Evolutionary conservation across 1,284 basidiomycete species (phyloP).

Genomic region (Apiotrichum sp.): DNA sequence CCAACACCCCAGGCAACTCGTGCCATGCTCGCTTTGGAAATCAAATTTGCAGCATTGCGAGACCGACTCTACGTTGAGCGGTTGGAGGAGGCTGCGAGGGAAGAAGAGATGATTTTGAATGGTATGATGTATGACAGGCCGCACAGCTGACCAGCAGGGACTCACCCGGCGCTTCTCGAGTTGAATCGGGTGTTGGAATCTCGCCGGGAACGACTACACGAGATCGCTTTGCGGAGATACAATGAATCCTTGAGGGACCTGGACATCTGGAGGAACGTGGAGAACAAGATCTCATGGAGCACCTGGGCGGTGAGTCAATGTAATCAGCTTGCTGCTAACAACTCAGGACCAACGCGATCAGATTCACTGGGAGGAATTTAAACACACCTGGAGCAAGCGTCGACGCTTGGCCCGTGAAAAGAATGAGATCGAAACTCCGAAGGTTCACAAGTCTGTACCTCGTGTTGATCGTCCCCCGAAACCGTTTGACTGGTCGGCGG

Average conservation of each 20-base stretch:
- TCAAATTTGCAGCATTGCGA: conserved; percentile 53
- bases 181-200: conserved; percentile 44
- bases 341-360: conserved; percentile 41
- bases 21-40: conserved; percentile 52
- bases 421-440: conserved; percentile 50
- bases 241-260: conserved; percentile 48
- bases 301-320: conserved; percentile 48
- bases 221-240: conserved; percentile 40
- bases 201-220: conserved; percentile 39
- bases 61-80: conserved; percentile 55
- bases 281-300: conserved; percentile 48
- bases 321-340: conserved; percentile 6
- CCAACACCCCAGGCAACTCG: conserved; percentile 50
- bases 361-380: conserved; percentile 49
- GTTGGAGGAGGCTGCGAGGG: conserved; percentile 52
- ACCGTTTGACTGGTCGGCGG: conserved; percentile 38
- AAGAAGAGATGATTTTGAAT: conserved; percentile 52
- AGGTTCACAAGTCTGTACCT: conserved; percentile 43
- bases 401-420: conserved; percentile 52
- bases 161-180: conserved; percentile 52
- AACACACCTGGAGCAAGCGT: conserved; percentile 51
- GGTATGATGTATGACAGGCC: conserved; percentile 33
- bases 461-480: conserved; percentile 19
- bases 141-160: conserved; percentile 33
- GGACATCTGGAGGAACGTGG: conserved; percentile 43